phyloP scores from a whole-genome alignment of 1,139 yeast species.

The Saccharomycopsis crataegensis region DNA sequence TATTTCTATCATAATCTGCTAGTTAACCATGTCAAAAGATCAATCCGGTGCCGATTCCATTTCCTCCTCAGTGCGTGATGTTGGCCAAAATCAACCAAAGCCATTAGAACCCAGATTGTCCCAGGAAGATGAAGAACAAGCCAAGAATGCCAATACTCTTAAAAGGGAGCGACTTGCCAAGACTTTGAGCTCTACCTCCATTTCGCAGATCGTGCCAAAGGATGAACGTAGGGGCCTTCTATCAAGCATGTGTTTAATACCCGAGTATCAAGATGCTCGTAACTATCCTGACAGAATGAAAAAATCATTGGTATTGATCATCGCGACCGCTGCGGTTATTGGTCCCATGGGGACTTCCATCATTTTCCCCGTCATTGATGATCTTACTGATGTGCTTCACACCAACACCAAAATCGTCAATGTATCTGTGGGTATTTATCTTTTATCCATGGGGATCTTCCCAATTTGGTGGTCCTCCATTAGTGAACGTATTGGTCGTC shows the following conservation, averaged over 20 bases:
- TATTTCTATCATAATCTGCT: too few species aligned
- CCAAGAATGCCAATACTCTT: too few species aligned
- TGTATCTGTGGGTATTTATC: constrained; percentile 72
- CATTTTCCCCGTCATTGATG: constrained; percentile 68
- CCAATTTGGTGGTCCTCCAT: constrained; percentile 89
- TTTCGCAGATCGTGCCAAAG: constrained; percentile 31
- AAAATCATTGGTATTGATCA: constrained; percentile 48
- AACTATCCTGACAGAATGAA: constrained; percentile 48
- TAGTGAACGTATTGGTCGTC: constrained; percentile 68
- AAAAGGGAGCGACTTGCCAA: too few species aligned
- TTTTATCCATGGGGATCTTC: constrained; percentile 66
- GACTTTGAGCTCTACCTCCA: too few species aligned
- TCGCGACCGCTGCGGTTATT: constrained; percentile 68
- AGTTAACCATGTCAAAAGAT: too few species aligned
- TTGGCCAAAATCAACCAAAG: too few species aligned
- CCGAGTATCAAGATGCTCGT: constrained; percentile 70
- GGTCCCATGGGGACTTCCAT: constrained; percentile 95
- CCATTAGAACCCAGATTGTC: too few species aligned
- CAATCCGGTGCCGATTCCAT: too few species aligned
- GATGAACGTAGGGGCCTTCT: constrained; percentile 48
- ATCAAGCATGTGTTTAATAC: constrained; percentile 46
- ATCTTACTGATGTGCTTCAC: constrained; percentile 45
- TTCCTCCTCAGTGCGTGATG: too few species aligned
- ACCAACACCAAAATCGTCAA: constrained; percentile 59
- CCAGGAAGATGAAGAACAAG: too few species aligned